Percentiles rank a stretch among this genome's conserved stretches.
These are phyloP conservation scores for Nymphaea thermarum DNA, from an alignment of 164 flowering plant species.

Conservation along the genomic window DNA sequence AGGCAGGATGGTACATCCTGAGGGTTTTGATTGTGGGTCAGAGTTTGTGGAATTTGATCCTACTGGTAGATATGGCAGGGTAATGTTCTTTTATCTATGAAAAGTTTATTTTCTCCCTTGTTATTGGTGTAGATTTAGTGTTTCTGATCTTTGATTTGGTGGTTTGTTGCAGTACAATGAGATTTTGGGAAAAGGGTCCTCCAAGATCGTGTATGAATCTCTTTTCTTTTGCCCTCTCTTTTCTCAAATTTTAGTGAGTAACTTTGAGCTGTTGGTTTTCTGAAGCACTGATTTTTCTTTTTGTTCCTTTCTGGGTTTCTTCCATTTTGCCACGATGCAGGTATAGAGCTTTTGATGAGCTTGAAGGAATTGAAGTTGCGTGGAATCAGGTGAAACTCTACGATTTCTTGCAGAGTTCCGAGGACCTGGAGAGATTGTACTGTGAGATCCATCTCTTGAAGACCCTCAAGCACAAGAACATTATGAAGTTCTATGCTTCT, in stretches of 20 bases:
- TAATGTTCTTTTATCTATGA: conserved; percentile 10
- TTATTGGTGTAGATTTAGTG: neutral
- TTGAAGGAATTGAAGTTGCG: conserved; percentile 95
- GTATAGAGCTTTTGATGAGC: conserved; percentile 89
- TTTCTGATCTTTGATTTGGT: conserved; percentile 7
- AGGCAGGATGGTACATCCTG: neutral
- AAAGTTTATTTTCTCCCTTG: neutral
- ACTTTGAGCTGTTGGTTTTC: neutral
- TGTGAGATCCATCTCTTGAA: conserved; percentile 90
- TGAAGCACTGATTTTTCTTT: neutral
- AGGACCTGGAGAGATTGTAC: conserved; percentile 83
- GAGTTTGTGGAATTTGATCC: conserved; percentile 96
- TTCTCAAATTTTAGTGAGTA: neutral
- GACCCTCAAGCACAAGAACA: conserved; percentile 79
- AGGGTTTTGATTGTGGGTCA: conserved; percentile 1
- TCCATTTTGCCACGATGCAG: conserved; percentile 23
- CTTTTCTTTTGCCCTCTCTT: neutral
- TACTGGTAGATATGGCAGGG: conserved; percentile 97
- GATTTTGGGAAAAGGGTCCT: conserved; percentile 92
- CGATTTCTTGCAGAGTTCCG: conserved; percentile 70
- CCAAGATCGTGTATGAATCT: conserved; percentile 78
- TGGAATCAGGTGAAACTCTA: conserved; percentile 96
- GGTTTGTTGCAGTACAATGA: conserved; percentile 61
- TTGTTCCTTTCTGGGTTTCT: conserved; percentile 2
- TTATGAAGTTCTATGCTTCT: conserved; percentile 92